Base-by-base conservation (phyloP, 2,329 filamentous ascomycete genomes). In the Aciculosporium take region DNA sequence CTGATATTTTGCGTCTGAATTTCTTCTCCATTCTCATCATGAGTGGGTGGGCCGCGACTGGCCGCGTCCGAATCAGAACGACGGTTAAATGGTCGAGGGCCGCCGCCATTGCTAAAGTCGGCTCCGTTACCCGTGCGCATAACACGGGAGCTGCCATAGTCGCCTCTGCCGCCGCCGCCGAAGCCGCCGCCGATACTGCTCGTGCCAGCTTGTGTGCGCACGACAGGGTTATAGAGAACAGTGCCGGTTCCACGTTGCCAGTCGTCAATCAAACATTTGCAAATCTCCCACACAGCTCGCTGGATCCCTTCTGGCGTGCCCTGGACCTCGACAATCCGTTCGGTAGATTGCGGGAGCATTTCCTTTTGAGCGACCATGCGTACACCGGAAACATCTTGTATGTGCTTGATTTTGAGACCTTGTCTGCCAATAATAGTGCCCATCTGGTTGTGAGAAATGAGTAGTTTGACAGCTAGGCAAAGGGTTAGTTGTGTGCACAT, bases 371-470 rank as follows among this genome's bases (percentile, higher is more conserved):
- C 91, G 37, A 98, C 88, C 91, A 98, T 98, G 58, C 91, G 88
- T 45, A 96, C 91, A 49, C 88, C 88, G 5, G 91, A 96, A 24
- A 79, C 81, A 61, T 98, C 91, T 62, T 98, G 91, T 52, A 98
- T 98, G 61, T 95, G 85, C 74, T 98, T 98, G 72, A 98, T 98
- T 72, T 96, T 98, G 51, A 95, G 73, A 45, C 91, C 91, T 62
- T 93, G 84, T 50, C 87, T 80, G 55, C 91, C 91, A 58, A 98
- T 98, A 67, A 98, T 95, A 55, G 91, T 98, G 48, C 91, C 91
- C 91, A 98, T 98, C 67, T 98, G 91, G 63, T 96, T 96, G 70
- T 98, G 89, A 27, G 91, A 98, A 63, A 98, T 96, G 60, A 98
- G 81, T 25, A 98, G 80, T 59, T 94, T 94, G 62, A 98, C 84